Conservation (phyloP, 768 basidiomycete genomes). For the Pleurotus sapidus region DNA sequence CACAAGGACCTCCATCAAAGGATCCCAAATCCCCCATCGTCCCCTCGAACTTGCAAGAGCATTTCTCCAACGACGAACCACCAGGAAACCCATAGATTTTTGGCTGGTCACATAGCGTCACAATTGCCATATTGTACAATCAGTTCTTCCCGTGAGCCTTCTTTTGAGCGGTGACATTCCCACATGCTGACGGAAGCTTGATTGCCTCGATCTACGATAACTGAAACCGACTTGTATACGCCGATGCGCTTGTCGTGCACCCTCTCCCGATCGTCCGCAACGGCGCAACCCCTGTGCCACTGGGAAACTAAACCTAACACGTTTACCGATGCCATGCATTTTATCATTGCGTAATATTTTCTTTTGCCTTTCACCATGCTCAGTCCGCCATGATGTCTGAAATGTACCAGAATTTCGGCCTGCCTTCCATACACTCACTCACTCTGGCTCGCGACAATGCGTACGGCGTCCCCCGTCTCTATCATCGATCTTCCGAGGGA, state of each 20-base stretch:
- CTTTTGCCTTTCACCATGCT: conserved; percentile 6
- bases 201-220: background rate
- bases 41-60: background rate
- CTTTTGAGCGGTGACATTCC: background rate
- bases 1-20: conserved; percentile 3
- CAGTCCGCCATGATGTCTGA: conserved; percentile 3
- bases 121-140: conserved; percentile 2
- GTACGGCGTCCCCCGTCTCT: background rate
- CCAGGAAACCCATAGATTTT: background rate
- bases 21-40: background rate
- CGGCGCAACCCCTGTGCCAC: conserved; percentile 2
- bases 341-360: conserved; percentile 8
- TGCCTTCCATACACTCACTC: conserved; percentile 3
- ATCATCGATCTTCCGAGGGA: conserved; percentile 6
- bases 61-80: background rate
- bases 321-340: conserved; percentile 8
- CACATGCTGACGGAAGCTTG: conserved; percentile 2
- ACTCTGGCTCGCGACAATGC: background rate
- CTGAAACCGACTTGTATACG: background rate
- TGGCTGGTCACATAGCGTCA: background rate
- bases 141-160: conserved; percentile 8
- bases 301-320: conserved; percentile 9
- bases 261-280: background rate
- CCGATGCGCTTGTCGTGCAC: background rate
- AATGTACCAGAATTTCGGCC: conserved; percentile 5